phyloP scores from a whole-genome alignment of 2,329 filamentous ascomycete species.

The Diaporthe vexans region DNA sequence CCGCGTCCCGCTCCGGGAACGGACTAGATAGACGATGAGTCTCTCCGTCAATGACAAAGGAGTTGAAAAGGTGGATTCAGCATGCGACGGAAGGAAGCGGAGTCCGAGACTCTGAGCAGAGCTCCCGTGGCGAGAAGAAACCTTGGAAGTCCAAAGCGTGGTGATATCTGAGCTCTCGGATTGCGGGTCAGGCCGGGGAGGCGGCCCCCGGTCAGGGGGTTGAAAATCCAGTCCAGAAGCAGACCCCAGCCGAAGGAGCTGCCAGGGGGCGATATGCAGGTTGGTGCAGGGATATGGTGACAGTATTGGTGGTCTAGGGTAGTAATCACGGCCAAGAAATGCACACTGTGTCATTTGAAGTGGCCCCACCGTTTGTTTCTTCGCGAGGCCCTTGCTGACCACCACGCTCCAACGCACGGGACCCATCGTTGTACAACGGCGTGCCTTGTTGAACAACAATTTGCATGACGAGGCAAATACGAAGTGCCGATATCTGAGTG shows the following conservation, averaged over 20 bases:
- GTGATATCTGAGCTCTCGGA: slow-evolving; percentile 9
- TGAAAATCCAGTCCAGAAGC: background rate
- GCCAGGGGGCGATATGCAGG: slow-evolving; percentile 6
- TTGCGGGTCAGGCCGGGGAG: background rate
- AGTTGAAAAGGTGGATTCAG: background rate
- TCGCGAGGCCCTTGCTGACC: background rate
- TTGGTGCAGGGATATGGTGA: slow-evolving; percentile 2
- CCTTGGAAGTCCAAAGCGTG: background rate
- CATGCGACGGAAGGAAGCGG: background rate
- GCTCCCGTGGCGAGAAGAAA: background rate
- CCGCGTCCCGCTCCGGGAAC: background rate
- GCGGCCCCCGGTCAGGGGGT: slow-evolving; percentile 26
- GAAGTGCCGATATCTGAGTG: too few relatives aligned
- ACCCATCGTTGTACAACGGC: background rate
- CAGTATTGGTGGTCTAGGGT: background rate
- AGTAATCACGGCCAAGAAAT: background rate
- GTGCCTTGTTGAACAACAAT: background rate
- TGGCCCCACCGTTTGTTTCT: slow-evolving; percentile 11
- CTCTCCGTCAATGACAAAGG: background rate
- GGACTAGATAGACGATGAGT: background rate
- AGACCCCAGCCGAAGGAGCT: background rate
- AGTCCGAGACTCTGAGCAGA: background rate
- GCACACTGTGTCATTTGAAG: slow-evolving; percentile 12
- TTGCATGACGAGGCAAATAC: background rate
- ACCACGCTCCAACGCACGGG: background rate